Base-by-base conservation (phyloP, 768 basidiomycete species). In the Lyophyllum atratum region DNA sequence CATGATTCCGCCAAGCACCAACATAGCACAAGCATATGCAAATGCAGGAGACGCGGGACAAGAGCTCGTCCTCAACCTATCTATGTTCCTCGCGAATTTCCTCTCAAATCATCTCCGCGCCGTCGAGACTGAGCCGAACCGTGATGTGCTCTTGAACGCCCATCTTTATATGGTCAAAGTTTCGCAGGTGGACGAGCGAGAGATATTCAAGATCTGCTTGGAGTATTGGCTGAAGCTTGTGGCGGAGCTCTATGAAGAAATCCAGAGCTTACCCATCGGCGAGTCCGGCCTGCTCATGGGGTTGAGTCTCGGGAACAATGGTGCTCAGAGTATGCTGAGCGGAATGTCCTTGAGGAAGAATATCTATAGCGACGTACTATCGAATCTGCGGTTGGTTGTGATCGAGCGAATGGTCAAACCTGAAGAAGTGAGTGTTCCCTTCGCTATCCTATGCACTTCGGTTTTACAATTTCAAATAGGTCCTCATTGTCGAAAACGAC, bases 371-470 rank as follows among this genome's bases (percentile, higher is more conserved):
- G 95, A 98, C 63, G 94, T 99, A 11, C 77, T 99, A 52, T 94
- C 91, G 28, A 97, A 99, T 70, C 71, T 99, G 64, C 84, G 97
- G 43, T 74, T 98, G 58, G 96, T 98, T 44, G 94, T 99, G 67
- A 96, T 98, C 64, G 96, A 98, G 75, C 85, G 93, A 66, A 99
- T 99, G 97, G 97, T 98, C 62, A 99, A 98, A 71, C 97, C 97
- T 4, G 97, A 99, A 72, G 97, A 99, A 84, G 96, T 94, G 58
- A 39, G 82, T 70, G 17, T 45, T 10, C 31, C 24, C 22, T 52
- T 62, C 43, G n/a, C 14, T 37, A 14, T 42, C 58, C 39, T 37
- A 8, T 39, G 17, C 47, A 29, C 37, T 17, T 22, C 21, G 12
- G 37, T 50, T 34, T 56, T 22, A 31, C 40, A 28, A 53, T 15